Evolutionary conservation across 179 eudicot species (phyloP), one percentile per base, ranked within the genome.

Genomic region (Actinidia chinensis): DNA sequence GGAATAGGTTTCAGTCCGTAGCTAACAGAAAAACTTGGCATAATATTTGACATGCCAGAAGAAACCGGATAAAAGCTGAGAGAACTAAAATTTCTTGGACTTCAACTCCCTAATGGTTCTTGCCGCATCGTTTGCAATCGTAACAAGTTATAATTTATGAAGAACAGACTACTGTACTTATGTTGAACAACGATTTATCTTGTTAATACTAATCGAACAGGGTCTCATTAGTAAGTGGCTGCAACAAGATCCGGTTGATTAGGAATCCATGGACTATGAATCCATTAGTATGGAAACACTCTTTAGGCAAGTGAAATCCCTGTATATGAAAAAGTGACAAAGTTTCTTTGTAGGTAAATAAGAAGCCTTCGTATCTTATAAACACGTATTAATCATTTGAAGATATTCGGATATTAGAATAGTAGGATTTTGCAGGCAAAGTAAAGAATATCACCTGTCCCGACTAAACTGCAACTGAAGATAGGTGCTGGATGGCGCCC

Each of bases 391-490:
- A 64, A 64, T 64, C 40, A 28, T 25, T 33, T 42, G 44, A 64
- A 63, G 4, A 25, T 59, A 44, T 13, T 43, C 8, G 23, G 3
- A 18, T 18, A 25, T 4, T 25, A 40, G 50, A 28, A 47, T 48
- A 36, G 43, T 33, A 50, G 40, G 59, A 12, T 46, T 46, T 28
- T 52, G 66, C 56, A 67, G 17, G 15, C 15, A 20, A 77, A 77
- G n/a, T 9, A 73, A 46, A 55, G 61, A 55, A 18, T 12, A 71
- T 79, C 75, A 85, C 90, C 90, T 87, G 82, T 87, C 90, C 58
- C 55, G 88, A 75, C 81, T 85, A 78, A 87, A 87, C 83, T 85
- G 87, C 90, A 83, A 75, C 90, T 87, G 79, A 87, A 87, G 71
- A 85, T 85, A 18, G 90, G 90, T 85, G 90, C 80, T 82, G 81